Evolutionary conservation across 306 rosid species (phyloP).

Genomic region (Herpetospermum pedunculosum): DNA sequence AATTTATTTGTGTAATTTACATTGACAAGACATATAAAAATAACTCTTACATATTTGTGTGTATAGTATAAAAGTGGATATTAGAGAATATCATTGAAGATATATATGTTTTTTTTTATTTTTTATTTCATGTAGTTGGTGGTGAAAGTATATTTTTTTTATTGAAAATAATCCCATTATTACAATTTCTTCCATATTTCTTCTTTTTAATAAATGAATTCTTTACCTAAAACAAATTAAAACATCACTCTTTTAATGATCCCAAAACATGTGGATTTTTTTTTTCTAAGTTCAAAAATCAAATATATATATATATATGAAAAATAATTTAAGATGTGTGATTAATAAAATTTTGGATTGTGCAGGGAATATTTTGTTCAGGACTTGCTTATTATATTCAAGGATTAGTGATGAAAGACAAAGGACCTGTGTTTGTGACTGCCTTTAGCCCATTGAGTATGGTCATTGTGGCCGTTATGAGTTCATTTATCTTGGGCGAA

Average conservation of each 20-base stretch:
- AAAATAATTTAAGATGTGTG: neutral
- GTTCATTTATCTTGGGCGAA: constrained; percentile 48
- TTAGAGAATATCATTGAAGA: neutral
- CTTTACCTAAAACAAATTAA: neutral
- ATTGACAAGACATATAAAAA: neutral
- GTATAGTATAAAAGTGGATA: neutral
- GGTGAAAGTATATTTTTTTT: neutral
- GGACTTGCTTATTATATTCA: constrained; percentile 77
- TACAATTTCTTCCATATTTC: too few relatives aligned
- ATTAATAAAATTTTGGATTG: neutral
- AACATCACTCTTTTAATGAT: too few relatives aligned
- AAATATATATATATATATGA: too few relatives aligned
- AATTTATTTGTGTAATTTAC: neutral
- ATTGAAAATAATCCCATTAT: neutral
- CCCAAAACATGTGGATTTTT: too few relatives aligned
- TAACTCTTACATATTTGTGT: neutral
- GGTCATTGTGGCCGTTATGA: constrained; percentile 73
- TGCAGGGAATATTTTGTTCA: constrained; percentile 67
- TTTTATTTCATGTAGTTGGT: neutral
- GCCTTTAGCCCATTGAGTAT: constrained; percentile 66
- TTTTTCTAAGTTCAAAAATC: neutral
- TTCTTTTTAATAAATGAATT: too few relatives aligned
- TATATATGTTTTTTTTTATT: too few relatives aligned
- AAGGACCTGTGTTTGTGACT: constrained; percentile 92
- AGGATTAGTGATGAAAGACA: constrained; percentile 64